Percentiles rank a stretch among this genome's conserved stretches.
These are phyloP conservation scores for Chrysanthemum lavandulifolium DNA, from an alignment of 129 eudicot species.

Conservation along the genomic window DNA sequence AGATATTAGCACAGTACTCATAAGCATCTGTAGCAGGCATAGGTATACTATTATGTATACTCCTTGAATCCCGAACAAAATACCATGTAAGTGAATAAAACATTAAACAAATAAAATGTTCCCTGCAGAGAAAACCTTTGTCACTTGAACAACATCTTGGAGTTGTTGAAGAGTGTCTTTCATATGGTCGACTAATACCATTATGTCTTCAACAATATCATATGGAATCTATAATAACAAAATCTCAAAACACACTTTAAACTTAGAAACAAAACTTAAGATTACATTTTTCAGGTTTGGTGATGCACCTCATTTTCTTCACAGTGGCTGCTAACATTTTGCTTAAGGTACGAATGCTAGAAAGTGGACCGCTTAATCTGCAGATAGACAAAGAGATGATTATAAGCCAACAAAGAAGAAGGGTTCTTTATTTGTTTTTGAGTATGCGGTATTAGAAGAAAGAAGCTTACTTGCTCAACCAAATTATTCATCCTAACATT, in stretches of 20 bases:
- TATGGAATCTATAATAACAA: slow-evolving; percentile 57
- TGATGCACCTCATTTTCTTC: slow-evolving; percentile 76
- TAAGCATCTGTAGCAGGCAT: no score
- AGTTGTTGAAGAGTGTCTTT: no score
- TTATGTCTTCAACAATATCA: slow-evolving; percentile 86
- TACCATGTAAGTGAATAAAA: neutral
- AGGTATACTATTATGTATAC: slow-evolving; percentile 8
- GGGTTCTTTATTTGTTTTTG: neutral
- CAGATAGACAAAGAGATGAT: slow-evolving; percentile 21
- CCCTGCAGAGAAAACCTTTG: slow-evolving; percentile 63
- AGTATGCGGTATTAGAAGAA: slow-evolving; percentile 4
- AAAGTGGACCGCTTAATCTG: slow-evolving; percentile 97
- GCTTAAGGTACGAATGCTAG: slow-evolving; percentile 83
- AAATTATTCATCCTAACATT: slow-evolving; percentile 84
- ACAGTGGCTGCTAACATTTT: slow-evolving; percentile 72
- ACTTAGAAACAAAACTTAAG: slow-evolving; percentile 1
- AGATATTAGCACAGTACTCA: no score
- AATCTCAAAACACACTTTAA: slow-evolving; percentile 24
- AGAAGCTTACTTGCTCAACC: slow-evolving; percentile 88
- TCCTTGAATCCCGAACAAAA: neutral
- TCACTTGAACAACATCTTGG: no score
- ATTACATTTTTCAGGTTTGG: slow-evolving; percentile 10
- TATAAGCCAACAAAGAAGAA: neutral
- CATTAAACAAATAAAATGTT: neutral
- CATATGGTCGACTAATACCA: slow-evolving; percentile 76